A percentile compares a stretch with the other conserved stretches of the same genome.
Conservation (phyloP, 139 green algal genomes). For the Micractinium conductrix region DNA sequence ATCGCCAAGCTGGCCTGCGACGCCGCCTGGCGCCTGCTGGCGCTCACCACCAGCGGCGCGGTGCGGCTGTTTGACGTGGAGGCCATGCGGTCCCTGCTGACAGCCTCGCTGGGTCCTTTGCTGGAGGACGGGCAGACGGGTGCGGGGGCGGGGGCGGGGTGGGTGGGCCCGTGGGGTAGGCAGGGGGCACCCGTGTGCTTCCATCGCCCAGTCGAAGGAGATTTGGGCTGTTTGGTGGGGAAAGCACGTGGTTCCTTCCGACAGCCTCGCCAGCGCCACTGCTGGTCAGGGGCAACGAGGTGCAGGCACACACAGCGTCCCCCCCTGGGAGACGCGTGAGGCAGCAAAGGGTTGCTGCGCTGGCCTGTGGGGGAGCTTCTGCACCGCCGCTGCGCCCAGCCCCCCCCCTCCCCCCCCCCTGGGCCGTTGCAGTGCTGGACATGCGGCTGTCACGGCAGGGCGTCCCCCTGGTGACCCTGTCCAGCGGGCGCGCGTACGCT, state of each 20-base stretch:
- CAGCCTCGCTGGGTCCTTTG: conserved; percentile 45
- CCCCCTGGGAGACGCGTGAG: too few species aligned
- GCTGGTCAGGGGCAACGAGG: too few species aligned
- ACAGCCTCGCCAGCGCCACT: too few species aligned
- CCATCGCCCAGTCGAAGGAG: too few species aligned
- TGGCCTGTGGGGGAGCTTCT: too few species aligned
- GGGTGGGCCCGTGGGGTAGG: too few species aligned
- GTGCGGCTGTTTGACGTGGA: conserved; percentile 51
- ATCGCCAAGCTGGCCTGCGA: conserved; percentile 41
- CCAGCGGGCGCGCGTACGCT: conserved; percentile 60
- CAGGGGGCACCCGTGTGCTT: too few species aligned
- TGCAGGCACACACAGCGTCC: too few species aligned
- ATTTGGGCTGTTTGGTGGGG: too few species aligned
- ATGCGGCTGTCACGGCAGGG: conserved; percentile 51
- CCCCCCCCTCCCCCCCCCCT: too few species aligned
- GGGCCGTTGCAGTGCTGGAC: conserved; percentile 43
- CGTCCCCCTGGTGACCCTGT: conserved; percentile 63
- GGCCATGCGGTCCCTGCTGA: conserved; percentile 14
- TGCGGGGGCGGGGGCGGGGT: not conserved
- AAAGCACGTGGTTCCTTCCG: not conserved
- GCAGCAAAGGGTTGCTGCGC: too few species aligned
- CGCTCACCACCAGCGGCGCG: conserved; percentile 40
- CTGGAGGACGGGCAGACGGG: conserved; percentile 33
- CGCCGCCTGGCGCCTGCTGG: conserved; percentile 49
- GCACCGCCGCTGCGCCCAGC: too few species aligned